These are phyloP conservation scores for Senecio squalidus DNA, from an alignment of 140 eudicot genomes.

Conservation along the genomic window DNA sequence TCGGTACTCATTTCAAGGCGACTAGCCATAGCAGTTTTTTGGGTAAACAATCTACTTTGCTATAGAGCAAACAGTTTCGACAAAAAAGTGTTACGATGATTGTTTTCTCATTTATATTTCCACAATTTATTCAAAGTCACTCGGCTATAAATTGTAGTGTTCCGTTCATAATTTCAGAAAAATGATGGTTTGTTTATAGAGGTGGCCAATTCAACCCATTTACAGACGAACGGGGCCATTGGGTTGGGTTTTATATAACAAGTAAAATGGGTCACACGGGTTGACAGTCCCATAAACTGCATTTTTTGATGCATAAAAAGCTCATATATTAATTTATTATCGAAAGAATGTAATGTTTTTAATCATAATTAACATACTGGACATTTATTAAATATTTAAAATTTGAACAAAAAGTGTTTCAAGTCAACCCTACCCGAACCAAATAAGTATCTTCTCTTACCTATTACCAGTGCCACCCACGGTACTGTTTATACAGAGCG, in stretches of 20 bases:
- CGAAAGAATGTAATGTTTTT: no score
- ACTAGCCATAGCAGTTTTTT: no score
- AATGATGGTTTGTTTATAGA: not conserved
- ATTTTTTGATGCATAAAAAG: not conserved
- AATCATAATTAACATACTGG: no score
- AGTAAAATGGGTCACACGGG: not conserved
- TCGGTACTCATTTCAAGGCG: not conserved
- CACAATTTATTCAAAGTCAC: not conserved
- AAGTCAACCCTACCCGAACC: no score
- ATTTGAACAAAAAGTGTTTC: no score
- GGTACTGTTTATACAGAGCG: no score
- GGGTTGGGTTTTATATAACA: not conserved
- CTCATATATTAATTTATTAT: not conserved
- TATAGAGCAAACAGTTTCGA: not conserved
- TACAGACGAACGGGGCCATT: not conserved
- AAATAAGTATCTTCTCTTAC: no score
- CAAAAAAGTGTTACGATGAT: not conserved
- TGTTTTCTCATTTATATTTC: not conserved
- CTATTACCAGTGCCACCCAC: no score
- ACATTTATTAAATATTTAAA: no score
- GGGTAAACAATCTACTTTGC: not conserved
- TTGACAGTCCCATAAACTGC: not conserved
- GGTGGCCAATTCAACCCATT: not conserved
- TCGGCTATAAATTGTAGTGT: not conserved
- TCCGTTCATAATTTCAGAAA: not conserved